A percentile compares a stretch with the other conserved stretches of the same genome.
phyloP scores from a whole-genome alignment of 2,329 filamentous ascomycete genomes.

The Onygenales sp. region DNA sequence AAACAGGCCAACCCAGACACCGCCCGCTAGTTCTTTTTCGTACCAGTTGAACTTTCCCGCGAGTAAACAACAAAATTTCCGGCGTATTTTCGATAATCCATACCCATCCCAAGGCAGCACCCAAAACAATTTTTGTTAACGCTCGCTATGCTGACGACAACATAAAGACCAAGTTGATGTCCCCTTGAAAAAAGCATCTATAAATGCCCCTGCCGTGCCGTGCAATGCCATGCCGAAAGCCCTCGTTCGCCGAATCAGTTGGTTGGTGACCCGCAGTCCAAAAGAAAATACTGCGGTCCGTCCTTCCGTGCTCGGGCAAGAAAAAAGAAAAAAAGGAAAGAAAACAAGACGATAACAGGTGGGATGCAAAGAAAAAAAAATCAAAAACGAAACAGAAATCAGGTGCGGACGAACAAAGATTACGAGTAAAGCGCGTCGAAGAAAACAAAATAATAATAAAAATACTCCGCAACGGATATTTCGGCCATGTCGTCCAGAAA shows the following conservation, averaged over 20 bases:
- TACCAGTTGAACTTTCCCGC: not conserved
- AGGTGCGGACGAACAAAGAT: not conserved
- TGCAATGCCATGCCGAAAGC: slow-evolving; percentile 5
- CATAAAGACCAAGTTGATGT: slow-evolving; percentile 4
- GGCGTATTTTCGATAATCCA: not conserved
- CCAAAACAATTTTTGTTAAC: slow-evolving; percentile 1
- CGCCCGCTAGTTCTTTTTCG: not conserved
- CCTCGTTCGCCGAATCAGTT: slow-evolving; percentile 5
- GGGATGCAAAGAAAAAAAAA: slow-evolving; percentile 3
- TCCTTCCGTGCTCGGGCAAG: slow-evolving; percentile 2
- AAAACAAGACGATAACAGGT: not conserved
- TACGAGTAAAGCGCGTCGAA: not conserved
- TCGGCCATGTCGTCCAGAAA: not conserved
- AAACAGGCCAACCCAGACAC: slow-evolving; percentile 9
- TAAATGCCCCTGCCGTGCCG: slow-evolving; percentile 1
- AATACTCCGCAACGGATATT: not conserved
- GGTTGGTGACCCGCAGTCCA: slow-evolving; percentile 1
- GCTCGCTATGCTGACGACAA: slow-evolving; percentile 12
- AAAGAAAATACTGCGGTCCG: slow-evolving; percentile 1
- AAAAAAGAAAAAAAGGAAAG: not conserved
- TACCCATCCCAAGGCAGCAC: not conserved
- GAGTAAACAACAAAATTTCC: not conserved
- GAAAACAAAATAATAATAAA: not conserved
- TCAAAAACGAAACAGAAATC: not conserved
- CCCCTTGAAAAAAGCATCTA: slow-evolving; percentile 5